Evolutionary conservation across 2,329 filamentous ascomycete genomes (phyloP).

Genomic region (Colletotrichum scovillei): DNA sequence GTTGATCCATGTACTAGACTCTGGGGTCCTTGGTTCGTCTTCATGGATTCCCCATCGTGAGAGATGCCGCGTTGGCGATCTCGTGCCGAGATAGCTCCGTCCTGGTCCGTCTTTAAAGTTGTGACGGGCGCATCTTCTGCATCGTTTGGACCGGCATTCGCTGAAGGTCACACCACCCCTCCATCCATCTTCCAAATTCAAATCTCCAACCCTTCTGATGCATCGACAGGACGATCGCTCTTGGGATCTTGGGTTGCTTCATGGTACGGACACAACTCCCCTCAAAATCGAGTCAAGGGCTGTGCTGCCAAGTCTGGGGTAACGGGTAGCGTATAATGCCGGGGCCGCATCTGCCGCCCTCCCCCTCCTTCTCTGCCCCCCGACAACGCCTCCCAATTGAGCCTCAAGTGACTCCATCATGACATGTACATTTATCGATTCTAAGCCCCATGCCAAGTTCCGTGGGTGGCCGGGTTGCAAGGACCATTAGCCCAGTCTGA

Average conservation of each 20-base stretch:
- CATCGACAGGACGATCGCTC: background rate
- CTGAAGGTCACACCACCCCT: slow-evolving; percentile 4
- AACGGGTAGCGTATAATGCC: background rate
- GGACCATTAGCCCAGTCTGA: background rate
- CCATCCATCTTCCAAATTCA: background rate
- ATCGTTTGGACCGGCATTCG: background rate
- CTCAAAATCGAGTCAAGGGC: slow-evolving; percentile 8
- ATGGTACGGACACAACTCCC: background rate
- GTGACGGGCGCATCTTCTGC: background rate
- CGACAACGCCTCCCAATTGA: background rate
- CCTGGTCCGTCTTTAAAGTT: slow-evolving; percentile 5
- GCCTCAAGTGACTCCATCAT: slow-evolving; percentile 16
- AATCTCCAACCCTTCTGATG: background rate
- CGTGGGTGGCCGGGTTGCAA: background rate
- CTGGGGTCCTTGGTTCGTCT: too few relatives aligned
- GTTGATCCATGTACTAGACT: background rate
- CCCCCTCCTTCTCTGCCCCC: background rate
- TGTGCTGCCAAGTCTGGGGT: slow-evolving; percentile 12
- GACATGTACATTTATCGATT: background rate
- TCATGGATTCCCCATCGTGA: slow-evolving; percentile 16
- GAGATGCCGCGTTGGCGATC: slow-evolving; percentile 21
- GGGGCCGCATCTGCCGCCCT: background rate
- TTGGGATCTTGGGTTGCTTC: background rate
- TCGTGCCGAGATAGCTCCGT: slow-evolving; percentile 26
- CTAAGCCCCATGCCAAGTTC: background rate